phyloP scores from a whole-genome alignment of 176 grass and related monocot species.

The Carex kokanica region DNA sequence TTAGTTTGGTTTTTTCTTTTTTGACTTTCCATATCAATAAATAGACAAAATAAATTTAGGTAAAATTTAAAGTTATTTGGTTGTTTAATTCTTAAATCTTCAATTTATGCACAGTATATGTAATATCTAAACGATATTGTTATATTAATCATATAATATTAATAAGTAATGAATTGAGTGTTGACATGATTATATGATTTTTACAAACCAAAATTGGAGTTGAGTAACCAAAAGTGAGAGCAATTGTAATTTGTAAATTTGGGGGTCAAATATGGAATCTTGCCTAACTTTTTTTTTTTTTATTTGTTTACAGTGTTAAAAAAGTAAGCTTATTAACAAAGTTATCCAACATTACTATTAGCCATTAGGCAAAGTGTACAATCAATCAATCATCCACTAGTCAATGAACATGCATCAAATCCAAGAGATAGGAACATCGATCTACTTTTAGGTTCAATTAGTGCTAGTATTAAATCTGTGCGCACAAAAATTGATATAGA shows the following conservation, averaged over 20 bases:
- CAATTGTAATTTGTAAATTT: not conserved
- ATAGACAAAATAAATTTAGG: not conserved
- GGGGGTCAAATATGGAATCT: not conserved
- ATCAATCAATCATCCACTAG: conserved; percentile 25
- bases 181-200: too few species aligned
- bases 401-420: not conserved
- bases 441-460: too few species aligned
- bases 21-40: not conserved
- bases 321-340: not conserved
- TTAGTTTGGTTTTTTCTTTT: not conserved
- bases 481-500: too few species aligned
- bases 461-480: too few species aligned
- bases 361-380: not conserved
- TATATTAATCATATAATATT: too few species aligned
- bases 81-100: too few species aligned
- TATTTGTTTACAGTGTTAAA: not conserved
- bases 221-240: not conserved
- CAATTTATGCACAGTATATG: too few species aligned
- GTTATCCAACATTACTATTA: not conserved
- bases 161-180: too few species aligned
- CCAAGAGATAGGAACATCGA: too few species aligned
- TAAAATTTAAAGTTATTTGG: too few species aligned
- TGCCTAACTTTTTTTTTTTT: not conserved
- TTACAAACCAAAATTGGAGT: not conserved
- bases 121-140: too few species aligned